Conservation (phyloP, 2,329 filamentous ascomycete species). For the Domatiomyces globalis region DNA sequence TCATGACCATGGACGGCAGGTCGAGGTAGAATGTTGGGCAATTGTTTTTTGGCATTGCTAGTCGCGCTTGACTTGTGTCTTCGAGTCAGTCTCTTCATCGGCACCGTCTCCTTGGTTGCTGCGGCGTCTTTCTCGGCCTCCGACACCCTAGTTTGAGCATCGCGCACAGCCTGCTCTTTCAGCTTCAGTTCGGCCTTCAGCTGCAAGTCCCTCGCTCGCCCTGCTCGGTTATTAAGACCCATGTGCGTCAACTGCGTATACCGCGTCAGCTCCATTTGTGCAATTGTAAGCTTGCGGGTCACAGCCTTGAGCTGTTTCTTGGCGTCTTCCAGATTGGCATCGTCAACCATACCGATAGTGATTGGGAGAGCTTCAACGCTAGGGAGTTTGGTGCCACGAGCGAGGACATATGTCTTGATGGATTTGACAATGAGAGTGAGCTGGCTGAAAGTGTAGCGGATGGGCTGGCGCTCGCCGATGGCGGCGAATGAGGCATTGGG, state of each 20-base stretch:
- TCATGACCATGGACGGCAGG: too few species aligned
- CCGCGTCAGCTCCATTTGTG: too few species aligned
- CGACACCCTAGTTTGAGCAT: not conserved
- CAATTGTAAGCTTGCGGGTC: too few species aligned
- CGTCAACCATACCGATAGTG: not conserved
- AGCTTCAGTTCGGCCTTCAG: too few species aligned
- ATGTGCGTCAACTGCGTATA: too few species aligned
- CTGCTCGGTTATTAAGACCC: too few species aligned
- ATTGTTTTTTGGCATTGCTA: too few species aligned
- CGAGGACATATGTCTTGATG: not conserved
- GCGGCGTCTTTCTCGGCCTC: not conserved
- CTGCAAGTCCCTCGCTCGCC: too few species aligned
- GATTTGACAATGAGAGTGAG: not conserved
- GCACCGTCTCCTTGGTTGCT: not conserved
- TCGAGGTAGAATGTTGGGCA: too few species aligned
- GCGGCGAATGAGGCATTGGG: not conserved
- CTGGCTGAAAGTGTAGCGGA: not conserved
- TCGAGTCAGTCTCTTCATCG: not conserved
- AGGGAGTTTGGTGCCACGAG: not conserved
- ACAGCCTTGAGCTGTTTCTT: not conserved
- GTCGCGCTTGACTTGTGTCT: too few species aligned
- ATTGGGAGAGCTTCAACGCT: conserved; percentile 1
- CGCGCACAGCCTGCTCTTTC: too few species aligned
- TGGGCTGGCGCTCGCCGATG: not conserved
- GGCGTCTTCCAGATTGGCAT: not conserved